Evolutionary conservation across 1,139 yeast species (phyloP), one percentile per base, ranked within the genome.

Genomic region (Entelexis paramagnoliae): DNA sequence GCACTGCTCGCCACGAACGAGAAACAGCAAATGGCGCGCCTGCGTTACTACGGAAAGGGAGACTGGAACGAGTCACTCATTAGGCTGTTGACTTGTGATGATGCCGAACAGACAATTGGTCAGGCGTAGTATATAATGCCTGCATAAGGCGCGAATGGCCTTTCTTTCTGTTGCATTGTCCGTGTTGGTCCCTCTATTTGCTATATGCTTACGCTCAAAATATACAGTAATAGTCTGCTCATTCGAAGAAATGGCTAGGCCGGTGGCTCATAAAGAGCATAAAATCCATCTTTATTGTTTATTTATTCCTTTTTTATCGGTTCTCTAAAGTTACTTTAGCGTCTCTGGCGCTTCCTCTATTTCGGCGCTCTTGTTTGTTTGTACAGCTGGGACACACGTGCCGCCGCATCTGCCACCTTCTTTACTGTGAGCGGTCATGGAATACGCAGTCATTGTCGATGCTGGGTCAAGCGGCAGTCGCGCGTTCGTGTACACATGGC

Each of bases 381-480:
- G 17, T 32, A 7, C 8, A 14, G 16, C 6, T 14, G 24, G 6
- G 11, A 20, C 28, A 11, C 45, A 41, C 45, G 45, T 41, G 45
- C 45, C 45, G 45, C 45, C 45, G 16, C 6, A 39, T 39, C 44
- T 40, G 22, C 34, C n/a, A 28, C 44, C 44, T 11, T 29, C 36
- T 42, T 20, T 32, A 5, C 16, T 19, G 48, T 14, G 34, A 32
- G 4, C 16, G 43, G 34, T 7, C 36, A 57, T 58, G 61, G 51
- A 51, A 36, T 84, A 82, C 64, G 77, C 84, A 2, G 77, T 86
- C 2, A 74, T 86, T 11, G 79, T 86, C 20, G 95, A 86, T 63
- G 83, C 94, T 0, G 95, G 95, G 0, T 83, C 93, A 1, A 80
- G 79, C 46, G 95, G 95, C 0, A 80, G 93, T 0, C 69, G 95